A percentile compares a stretch with the other conserved stretches of the same genome.
Evolutionary conservation across 2,329 filamentous ascomycete genomes (phyloP).

Genomic region (Lasiodiplodia gonubiensis): DNA sequence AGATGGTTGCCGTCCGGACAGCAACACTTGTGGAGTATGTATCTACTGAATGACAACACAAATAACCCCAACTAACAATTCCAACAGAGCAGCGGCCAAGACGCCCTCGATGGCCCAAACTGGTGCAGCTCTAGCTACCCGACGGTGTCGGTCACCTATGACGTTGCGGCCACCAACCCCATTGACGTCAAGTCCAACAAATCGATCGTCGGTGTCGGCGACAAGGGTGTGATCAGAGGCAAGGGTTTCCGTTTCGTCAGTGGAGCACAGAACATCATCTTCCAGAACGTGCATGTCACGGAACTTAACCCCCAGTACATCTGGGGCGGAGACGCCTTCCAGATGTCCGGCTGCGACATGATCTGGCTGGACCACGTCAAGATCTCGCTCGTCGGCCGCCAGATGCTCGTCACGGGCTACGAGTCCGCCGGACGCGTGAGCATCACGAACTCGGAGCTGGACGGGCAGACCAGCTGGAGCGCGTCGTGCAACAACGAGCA

Average conservation of each 20-base stretch:
- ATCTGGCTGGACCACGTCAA: conserved; percentile 43
- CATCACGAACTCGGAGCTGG: conserved; percentile 55
- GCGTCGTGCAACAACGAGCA: conserved; percentile 47
- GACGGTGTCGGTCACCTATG: conserved; percentile 38
- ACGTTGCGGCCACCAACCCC: conserved; percentile 38
- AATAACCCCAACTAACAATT: background rate
- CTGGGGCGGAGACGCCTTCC: conserved; percentile 49
- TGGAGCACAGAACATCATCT: conserved; percentile 44
- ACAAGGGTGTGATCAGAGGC: conserved; percentile 49
- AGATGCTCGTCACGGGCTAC: conserved; percentile 50
- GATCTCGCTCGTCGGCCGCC: conserved; percentile 53
- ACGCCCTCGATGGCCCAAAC: conserved; percentile 14
- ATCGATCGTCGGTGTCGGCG: conserved; percentile 49
- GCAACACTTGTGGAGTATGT: conserved; percentile 41
- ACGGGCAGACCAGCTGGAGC: conserved; percentile 52
- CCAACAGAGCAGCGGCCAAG: conserved; percentile 9
- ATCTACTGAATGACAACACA: background rate
- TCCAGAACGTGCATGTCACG: conserved; percentile 48
- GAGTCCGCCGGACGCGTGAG: conserved; percentile 47
- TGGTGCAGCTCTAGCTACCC: conserved; percentile 23
- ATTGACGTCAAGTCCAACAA: conserved; percentile 50
- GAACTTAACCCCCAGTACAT: conserved; percentile 46
- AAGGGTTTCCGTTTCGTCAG: conserved; percentile 48
- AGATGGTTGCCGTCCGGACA: conserved; percentile 14
- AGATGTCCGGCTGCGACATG: conserved; percentile 42